Evolutionary conservation across 495 filamentous ascomycete species (phyloP).

Genomic region (Cairneyella variabilis): DNA sequence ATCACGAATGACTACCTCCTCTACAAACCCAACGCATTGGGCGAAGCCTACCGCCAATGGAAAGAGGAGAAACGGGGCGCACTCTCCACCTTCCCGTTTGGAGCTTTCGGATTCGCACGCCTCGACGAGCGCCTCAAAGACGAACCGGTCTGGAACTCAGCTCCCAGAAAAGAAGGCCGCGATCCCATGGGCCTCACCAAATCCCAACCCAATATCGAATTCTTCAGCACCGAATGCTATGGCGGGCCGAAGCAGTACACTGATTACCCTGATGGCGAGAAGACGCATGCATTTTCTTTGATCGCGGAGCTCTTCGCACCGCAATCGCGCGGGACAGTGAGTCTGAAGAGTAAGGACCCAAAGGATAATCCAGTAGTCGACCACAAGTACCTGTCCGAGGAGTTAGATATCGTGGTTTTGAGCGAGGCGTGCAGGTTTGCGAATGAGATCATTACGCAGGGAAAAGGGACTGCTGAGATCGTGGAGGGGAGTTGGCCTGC

Average conservation of each 20-base stretch:
- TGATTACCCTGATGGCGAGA: constrained; percentile 38
- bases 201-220: constrained; percentile 47
- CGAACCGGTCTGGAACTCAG: constrained; percentile 39
- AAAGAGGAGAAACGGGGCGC: constrained; percentile 47
- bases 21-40: constrained; percentile 36
- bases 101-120: constrained; percentile 49
- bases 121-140: constrained; percentile 44
- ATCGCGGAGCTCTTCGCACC: constrained; percentile 28
- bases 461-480: constrained; percentile 50
- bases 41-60: constrained; percentile 41
- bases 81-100: constrained; percentile 49
- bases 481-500: constrained; percentile 52
- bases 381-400: constrained; percentile 45
- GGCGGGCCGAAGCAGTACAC: constrained; percentile 48
- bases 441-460: constrained; percentile 52
- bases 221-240: constrained; percentile 50
- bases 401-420: constrained; percentile 44
- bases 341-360: constrained; percentile 46
- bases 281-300: constrained; percentile 38
- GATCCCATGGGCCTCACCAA: constrained; percentile 48
- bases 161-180: constrained; percentile 38
- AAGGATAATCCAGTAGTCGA: constrained; percentile 50
- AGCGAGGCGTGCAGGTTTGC: constrained; percentile 46
- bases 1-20: constrained; percentile 45
- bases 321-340: constrained; percentile 40